Base-by-base conservation (phyloP, 768 basidiomycete genomes). In the Nidularia pulvinata region DNA sequence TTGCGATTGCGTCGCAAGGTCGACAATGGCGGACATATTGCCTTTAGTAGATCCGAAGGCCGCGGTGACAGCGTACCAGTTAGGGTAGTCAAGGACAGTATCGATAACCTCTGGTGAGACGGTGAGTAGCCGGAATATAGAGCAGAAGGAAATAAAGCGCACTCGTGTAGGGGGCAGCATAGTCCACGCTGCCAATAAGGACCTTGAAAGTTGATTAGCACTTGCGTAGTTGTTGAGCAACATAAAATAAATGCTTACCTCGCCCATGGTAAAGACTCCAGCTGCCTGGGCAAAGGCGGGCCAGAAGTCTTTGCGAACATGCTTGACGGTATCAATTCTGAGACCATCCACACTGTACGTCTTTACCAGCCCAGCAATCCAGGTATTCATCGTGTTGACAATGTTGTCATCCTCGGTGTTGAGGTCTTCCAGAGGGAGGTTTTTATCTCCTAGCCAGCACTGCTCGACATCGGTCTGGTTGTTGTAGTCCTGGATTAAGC, bases 361-460 rank as follows among this genome's bases (percentile, higher is more conserved):
- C 19, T 69, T 56, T 7, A 90, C 84, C 22, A 89, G 72, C 16
- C 71, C 61, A 22, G 66, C 65, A 65, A 91, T 79, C 89, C 89
- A 91, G n/a, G 63, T 58, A 51, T 80, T 73, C 68, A 83, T 83
- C 4, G 70, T 77, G 7, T 70, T 65, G 5, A 81, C 75, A 34
- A 91, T 84, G 7, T 61, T 63, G 2, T 73, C 63, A 54, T 88
- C 76, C 65, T 89, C 81, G 13, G 91, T 92, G 69, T 91, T 81
- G 57, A 92, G 60, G 61, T 92, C 90, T 0, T 84, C 74, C 0
- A 91, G 74, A n/a, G 87, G 76, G 36, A 91, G 80, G 1, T 64
- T 65, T 7, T 69, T 69, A 60, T 91, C 88, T 3, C 91, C 91
- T 3, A 93, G 73, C 88, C 89, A 92, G 68, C 88, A 89, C 68